phyloP scores from a whole-genome alignment of 768 basidiomycete genomes.

The Crepidotus variabilis region DNA sequence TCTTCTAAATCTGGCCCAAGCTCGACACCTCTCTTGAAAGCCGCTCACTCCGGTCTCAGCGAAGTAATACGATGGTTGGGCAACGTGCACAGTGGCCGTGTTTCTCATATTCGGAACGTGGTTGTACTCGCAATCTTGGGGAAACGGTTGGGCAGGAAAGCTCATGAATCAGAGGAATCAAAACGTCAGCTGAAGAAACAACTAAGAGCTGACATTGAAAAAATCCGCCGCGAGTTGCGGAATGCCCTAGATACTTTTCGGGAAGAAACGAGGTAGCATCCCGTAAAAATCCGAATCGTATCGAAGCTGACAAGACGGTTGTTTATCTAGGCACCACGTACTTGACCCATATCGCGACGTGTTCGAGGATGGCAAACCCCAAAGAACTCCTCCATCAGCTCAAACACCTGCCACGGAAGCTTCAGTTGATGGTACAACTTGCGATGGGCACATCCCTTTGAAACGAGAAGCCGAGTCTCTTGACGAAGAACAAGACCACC shows the following conservation, averaged over 20 bases:
- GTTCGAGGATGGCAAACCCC: not conserved
- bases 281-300: not conserved
- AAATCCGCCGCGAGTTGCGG: slow-evolving; percentile 31
- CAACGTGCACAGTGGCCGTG: slow-evolving; percentile 28
- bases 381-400: not conserved
- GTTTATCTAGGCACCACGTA: slow-evolving; percentile 35
- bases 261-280: slow-evolving; percentile 43
- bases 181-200: slow-evolving; percentile 26
- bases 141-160: not conserved
- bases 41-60: not conserved
- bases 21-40: not conserved
- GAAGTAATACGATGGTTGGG: slow-evolving; percentile 42
- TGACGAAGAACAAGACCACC: slow-evolving; percentile 13
- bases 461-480: not conserved
- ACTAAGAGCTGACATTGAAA: slow-evolving; percentile 31
- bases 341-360: slow-evolving; percentile 55
- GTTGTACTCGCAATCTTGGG: slow-evolving; percentile 4
- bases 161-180: slow-evolving; percentile 19
- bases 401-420: not conserved
- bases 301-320: not conserved
- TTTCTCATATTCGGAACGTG: slow-evolving; percentile 31
- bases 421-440: not conserved
- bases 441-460: not conserved
- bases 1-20: not conserved
- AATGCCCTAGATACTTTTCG: slow-evolving; percentile 42